Evolutionary conservation across 2,329 filamentous ascomycete genomes (phyloP), one percentile per base, ranked within the genome.

Genomic region (Aureobasidium namibiae): DNA sequence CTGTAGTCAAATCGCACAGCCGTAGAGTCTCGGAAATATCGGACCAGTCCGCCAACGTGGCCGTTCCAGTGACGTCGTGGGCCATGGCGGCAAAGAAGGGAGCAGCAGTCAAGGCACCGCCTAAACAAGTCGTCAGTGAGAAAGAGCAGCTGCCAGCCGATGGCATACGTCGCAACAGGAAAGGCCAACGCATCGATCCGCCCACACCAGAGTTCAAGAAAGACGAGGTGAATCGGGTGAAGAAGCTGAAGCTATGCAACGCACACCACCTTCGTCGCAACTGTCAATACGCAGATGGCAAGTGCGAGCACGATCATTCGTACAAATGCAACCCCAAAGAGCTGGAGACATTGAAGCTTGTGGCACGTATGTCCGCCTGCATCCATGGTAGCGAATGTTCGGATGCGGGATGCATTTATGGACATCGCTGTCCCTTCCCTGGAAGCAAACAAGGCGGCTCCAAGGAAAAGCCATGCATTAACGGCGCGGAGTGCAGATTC

Each of bases 351-450:
- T 70, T 86, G 58, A 76, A 77, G 26, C 78, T 81, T 24, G 80
- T 86, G 21, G 82, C 83, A 49, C 79, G 83, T 53, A 84, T 85
- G 81, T 83, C 81, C 3, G 82, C 82, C 24, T 86, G 83, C 66
- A 76, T 76, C 60, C 80, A 81, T 65, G 82, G 82, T 11, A 75
- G 78, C 52, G 75, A 75, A 14, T 86, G 83, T 65, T 75, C 81
- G 53, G 83, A 86, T 61, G 68, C 76, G 1, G 79, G 80, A 61
- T 86, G 83, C 70, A 85, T 85, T 54, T 85, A 85, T 66, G 83
- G 83, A 23, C 83, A 86, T 69, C 78, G 80, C 36, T 86, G 83
- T 66, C 81, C 82, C 18, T 80, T 81, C 62, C 76, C 76, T 0
- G 64, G 65, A 16, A 62, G 66, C 13, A 73, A 67, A 49, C 68